Percentiles rank a stretch among this genome's conserved stretches.
Evolutionary conservation across 75 land plant genomes (phyloP).

Genomic region (Azolla pinnata): DNA sequence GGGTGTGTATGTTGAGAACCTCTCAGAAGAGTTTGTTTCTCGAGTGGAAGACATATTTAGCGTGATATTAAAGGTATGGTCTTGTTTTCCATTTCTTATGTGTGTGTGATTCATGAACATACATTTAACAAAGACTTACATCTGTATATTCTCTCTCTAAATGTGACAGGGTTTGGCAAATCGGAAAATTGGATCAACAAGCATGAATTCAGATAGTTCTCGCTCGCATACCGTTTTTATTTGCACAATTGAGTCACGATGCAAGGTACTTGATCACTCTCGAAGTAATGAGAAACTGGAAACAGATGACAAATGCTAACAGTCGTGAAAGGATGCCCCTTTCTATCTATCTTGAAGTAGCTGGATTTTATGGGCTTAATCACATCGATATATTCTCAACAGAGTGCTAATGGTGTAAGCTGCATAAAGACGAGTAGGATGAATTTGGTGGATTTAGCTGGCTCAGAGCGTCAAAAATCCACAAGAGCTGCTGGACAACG

Average conservation of each 20-base stretch:
- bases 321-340: neutral
- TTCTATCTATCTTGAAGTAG: too few relatives aligned
- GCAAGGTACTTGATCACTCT: conserved; percentile 44
- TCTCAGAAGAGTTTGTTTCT: conserved; percentile 76
- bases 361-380: neutral
- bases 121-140: neutral
- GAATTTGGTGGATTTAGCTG: conserved; percentile 69
- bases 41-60: conserved; percentile 60
- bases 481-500: conserved; percentile 34
- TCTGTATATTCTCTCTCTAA: neutral
- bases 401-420: conserved; percentile 35
- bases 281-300: too few relatives aligned
- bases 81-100: neutral
- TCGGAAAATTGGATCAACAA: conserved; percentile 77
- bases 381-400: neutral
- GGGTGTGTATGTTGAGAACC: conserved; percentile 79
- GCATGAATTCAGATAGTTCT: conserved; percentile 73
- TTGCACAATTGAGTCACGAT: conserved; percentile 71
- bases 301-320: too few relatives aligned
- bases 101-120: neutral
- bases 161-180: conserved; percentile 69
- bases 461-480: conserved; percentile 35
- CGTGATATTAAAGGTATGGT: conserved; percentile 22
- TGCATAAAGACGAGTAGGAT: conserved; percentile 67
- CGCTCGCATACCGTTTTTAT: conserved; percentile 80